A percentile compares a stretch with the other conserved stretches of the same genome.
These are phyloP conservation scores for Chloranthus sessilifolius DNA, from an alignment of 164 flowering plant genomes.

Conservation along the genomic window DNA sequence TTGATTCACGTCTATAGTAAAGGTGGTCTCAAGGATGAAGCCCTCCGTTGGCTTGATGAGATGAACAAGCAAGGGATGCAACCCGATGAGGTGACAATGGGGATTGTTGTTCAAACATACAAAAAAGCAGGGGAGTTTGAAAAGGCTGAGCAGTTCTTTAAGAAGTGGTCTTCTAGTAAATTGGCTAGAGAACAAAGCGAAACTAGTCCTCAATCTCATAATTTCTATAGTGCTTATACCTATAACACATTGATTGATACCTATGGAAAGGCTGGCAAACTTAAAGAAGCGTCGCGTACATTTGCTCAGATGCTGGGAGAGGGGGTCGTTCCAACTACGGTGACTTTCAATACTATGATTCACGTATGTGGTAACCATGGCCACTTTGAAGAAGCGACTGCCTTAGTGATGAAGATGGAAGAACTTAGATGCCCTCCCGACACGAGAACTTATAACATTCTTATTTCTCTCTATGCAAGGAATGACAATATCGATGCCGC, in stretches of 20 bases:
- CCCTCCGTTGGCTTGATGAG: constrained; percentile 61
- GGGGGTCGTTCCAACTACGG: constrained; percentile 66
- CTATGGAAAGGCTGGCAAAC: constrained; percentile 84
- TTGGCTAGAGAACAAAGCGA: constrained; percentile 9
- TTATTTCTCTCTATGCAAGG: constrained; percentile 70
- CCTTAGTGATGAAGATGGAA: constrained; percentile 74
- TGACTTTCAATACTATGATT: constrained; percentile 94
- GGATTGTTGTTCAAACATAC: constrained; percentile 67
- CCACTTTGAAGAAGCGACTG: constrained; percentile 53
- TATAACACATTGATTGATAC: constrained; percentile 85
- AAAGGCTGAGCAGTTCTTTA: constrained; percentile 74
- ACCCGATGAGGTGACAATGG: constrained; percentile 93
- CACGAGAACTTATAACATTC: constrained; percentile 87
- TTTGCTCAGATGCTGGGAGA: constrained; percentile 61
- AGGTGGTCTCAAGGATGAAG: constrained; percentile 67
- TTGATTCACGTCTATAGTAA: constrained; percentile 85
- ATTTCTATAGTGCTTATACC: constrained; percentile 47
- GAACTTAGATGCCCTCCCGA: constrained; percentile 67
- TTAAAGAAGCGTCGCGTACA: constrained; percentile 64
- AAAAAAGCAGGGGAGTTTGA: constrained; percentile 73
- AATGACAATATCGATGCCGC: constrained; percentile 56
- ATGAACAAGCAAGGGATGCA: constrained; percentile 70
- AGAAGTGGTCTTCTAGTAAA: constrained; percentile 55
- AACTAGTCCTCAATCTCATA: constrained; percentile 11
- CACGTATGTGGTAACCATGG: constrained; percentile 86